A percentile compares a stretch with the other conserved stretches of the same genome.
Conservation (phyloP, 78 protist genomes). For the Polysphondylium violaceum region DNA sequence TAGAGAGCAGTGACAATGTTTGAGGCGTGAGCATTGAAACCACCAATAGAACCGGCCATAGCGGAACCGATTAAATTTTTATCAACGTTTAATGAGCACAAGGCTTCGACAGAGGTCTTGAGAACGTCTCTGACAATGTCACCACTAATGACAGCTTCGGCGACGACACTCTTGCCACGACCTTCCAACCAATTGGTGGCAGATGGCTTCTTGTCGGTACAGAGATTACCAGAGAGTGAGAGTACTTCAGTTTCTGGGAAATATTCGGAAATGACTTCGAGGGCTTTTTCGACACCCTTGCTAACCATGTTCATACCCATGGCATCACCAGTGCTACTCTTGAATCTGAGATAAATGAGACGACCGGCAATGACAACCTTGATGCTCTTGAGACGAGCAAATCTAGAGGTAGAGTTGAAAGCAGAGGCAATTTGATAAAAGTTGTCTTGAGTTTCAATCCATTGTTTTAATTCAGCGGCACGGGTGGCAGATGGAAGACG, state of each 20-base stretch:
- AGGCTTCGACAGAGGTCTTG: conserved; percentile 62
- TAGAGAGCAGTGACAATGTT: conserved; percentile 97
- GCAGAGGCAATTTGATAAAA: conserved; percentile 45
- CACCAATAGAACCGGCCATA: conserved; percentile 97
- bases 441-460: conserved; percentile 80
- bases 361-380: conserved; percentile 86
- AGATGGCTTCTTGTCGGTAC: conserved; percentile 95
- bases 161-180: conserved; percentile 93
- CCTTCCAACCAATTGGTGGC: conserved; percentile 97
- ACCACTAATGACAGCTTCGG: conserved; percentile 90
- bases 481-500: conserved; percentile 44
- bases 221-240: conserved; percentile 91
- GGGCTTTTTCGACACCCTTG: conserved; percentile 87
- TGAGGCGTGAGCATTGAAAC: conserved; percentile 98
- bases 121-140: conserved; percentile 88
- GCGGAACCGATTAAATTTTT: conserved; percentile 98
- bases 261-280: conserved; percentile 64
- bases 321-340: conserved; percentile 93
- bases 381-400: conserved; percentile 69
- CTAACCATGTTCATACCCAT: conserved; percentile 98
- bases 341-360: conserved; percentile 86
- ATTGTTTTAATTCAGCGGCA: conserved; percentile 78
- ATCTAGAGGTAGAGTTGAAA: conserved; percentile 87
- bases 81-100: conserved; percentile 80
- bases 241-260: conserved; percentile 87